A percentile compares a stretch with the other conserved stretches of the same genome.
These are phyloP conservation scores for Fusarium armeniacum DNA, from an alignment of 2,329 filamentous ascomycete genomes.

Conservation along the genomic window DNA sequence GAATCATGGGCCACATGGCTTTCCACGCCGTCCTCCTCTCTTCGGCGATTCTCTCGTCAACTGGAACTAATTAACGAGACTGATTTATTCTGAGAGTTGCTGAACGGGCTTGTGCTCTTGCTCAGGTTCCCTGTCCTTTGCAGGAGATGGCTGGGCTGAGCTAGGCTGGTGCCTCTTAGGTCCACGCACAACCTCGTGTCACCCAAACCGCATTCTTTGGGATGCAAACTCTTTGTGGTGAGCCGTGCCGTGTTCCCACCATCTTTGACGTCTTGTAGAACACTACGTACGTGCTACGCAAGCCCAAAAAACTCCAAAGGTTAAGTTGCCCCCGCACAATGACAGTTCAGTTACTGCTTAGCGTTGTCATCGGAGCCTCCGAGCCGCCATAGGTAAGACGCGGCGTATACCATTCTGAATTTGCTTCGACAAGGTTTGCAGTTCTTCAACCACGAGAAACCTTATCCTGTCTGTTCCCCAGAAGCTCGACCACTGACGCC, in stretches of 20 bases:
- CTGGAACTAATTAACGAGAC: neutral
- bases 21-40: neutral
- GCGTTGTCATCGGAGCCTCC: constrained; percentile 34
- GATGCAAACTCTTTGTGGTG: constrained; percentile 36
- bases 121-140: constrained; percentile 23
- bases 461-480: constrained; percentile 27
- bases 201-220: constrained; percentile 37
- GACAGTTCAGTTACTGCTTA: constrained; percentile 7
- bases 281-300: constrained; percentile 17
- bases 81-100: neutral
- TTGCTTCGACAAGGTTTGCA: constrained; percentile 33
- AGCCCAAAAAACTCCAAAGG: constrained; percentile 27
- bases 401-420: constrained; percentile 29
- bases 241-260: constrained; percentile 27
- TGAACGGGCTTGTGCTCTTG: constrained; percentile 1
- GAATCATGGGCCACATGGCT: constrained; percentile 38
- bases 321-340: constrained; percentile 30
- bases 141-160: neutral
- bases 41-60: constrained; percentile 6
- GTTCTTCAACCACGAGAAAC: constrained; percentile 32
- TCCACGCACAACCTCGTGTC: constrained; percentile 30
- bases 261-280: constrained; percentile 17
- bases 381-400: constrained; percentile 30
- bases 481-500: constrained; percentile 9
- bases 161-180: constrained; percentile 8